A percentile compares a stretch with the other conserved stretches of the same genome.
These are phyloP conservation scores for Cladophialophora psammophila DNA, from an alignment of 2,329 filamentous ascomycete genomes.

Conservation along the genomic window DNA sequence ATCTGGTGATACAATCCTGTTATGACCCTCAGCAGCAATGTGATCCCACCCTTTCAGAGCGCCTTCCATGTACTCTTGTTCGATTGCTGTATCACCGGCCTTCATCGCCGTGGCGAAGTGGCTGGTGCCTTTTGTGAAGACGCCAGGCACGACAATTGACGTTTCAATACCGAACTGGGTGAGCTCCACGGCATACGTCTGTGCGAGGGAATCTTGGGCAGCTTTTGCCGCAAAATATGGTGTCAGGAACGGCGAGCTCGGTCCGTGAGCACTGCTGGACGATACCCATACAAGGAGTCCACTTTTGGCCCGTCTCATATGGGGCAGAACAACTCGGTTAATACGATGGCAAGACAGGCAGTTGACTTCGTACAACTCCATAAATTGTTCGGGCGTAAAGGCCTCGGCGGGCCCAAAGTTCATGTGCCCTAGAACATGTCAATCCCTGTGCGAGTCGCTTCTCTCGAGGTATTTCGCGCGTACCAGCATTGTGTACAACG, in stretches of 20 bases:
- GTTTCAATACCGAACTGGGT: conserved; percentile 31
- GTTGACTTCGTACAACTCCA: conserved; percentile 33
- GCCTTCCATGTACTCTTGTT: conserved; percentile 22
- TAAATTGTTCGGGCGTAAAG: conserved; percentile 33
- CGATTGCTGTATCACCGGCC: conserved; percentile 17
- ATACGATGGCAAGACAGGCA: conserved; percentile 26
- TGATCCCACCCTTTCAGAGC: conserved; percentile 11
- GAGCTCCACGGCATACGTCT: conserved; percentile 26
- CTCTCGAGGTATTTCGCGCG: not conserved
- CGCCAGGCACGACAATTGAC: conserved; percentile 31
- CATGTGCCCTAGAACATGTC: conserved; percentile 26
- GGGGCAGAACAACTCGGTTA: conserved; percentile 29
- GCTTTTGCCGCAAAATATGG: conserved; percentile 36
- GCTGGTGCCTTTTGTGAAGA: conserved; percentile 31
- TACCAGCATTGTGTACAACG: conserved; percentile 37
- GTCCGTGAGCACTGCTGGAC: conserved; percentile 23
- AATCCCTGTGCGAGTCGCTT: not conserved
- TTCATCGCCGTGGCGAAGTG: conserved; percentile 27
- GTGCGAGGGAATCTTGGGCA: conserved; percentile 30
- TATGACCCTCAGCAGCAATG: not conserved
- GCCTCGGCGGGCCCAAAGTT: conserved; percentile 34
- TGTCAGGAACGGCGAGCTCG: conserved; percentile 27
- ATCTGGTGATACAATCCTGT: conserved; percentile 9
- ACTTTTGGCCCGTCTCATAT: conserved; percentile 26
- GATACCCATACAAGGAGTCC: conserved; percentile 32